Evolutionary conservation across 371 early-diverging fungal species (phyloP).

Genomic region (Apophysomyces ossiformis): DNA sequence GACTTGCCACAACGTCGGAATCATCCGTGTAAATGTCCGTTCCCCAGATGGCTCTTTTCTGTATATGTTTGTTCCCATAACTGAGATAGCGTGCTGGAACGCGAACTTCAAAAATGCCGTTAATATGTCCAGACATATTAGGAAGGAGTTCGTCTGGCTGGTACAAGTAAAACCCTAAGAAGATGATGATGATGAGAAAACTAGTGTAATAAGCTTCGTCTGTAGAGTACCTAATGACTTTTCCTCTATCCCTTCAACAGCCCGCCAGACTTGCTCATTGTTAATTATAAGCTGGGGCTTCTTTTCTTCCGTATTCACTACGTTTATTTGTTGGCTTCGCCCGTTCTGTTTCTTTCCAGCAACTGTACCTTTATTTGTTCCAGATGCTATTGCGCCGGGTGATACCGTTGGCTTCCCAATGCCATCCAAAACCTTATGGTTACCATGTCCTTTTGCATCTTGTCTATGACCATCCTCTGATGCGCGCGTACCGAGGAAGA

Average conservation of each 20-base stretch:
- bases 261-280: slow-evolving; percentile 54
- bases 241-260: slow-evolving; percentile 45
- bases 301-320: slow-evolving; percentile 10
- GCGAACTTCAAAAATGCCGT: slow-evolving; percentile 61
- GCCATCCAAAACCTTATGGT: slow-evolving; percentile 10
- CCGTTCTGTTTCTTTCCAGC: not conserved
- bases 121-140: slow-evolving; percentile 49
- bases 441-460: slow-evolving; percentile 3
- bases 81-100: slow-evolving; percentile 59
- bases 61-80: slow-evolving; percentile 59
- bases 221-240: slow-evolving; percentile 37
- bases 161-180: slow-evolving; percentile 57
- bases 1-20: slow-evolving; percentile 85
- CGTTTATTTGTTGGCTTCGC: slow-evolving; percentile 4
- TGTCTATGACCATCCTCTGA: not conserved
- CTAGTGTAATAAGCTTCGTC: not conserved
- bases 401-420: not conserved
- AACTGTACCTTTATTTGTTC: slow-evolving; percentile 2
- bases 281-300: slow-evolving; percentile 53
- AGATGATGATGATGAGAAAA: not conserved
- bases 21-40: slow-evolving; percentile 90
- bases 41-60: slow-evolving; percentile 79
- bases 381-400: not conserved
- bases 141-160: slow-evolving; percentile 56
- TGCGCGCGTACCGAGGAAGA: slow-evolving; percentile 6